Evolutionary conservation across 2,329 filamentous ascomycete genomes (phyloP).

Genomic region (Boeremia lycopersici): DNA sequence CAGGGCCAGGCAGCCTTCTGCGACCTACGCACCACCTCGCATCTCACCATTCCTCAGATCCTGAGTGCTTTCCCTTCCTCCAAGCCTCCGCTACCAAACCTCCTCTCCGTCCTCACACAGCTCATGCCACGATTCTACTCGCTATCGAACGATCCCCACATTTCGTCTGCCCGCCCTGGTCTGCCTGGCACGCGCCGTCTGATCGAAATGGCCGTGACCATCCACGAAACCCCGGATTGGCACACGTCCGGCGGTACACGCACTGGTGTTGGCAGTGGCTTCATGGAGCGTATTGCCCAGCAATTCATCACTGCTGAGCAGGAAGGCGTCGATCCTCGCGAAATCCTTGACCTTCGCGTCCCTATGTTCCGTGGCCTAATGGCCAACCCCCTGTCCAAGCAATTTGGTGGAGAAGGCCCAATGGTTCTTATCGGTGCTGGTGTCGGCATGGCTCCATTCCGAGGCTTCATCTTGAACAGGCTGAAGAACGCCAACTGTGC

Average conservation of each 20-base stretch:
- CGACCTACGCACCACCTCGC: conserved; percentile 83
- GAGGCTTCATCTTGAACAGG: conserved; percentile 93
- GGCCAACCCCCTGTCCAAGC: conserved; percentile 90
- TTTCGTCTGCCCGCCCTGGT: conserved; percentile 72
- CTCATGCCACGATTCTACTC: conserved; percentile 99
- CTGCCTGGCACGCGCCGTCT: conserved; percentile 72
- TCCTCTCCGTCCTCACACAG: conserved; percentile 80
- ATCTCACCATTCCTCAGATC: conserved; percentile 84
- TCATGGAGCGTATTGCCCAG: conserved; percentile 83
- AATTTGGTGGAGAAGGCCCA: conserved; percentile 91
- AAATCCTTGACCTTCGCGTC: conserved; percentile 69
- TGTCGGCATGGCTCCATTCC: conserved; percentile 95
- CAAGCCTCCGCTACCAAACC: conserved; percentile 80
- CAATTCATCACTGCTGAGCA: conserved; percentile 72
- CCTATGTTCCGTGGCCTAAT: conserved; percentile 99
- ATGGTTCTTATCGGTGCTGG: conserved; percentile 98
- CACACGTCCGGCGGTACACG: conserved; percentile 63
- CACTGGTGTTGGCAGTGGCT: conserved; percentile 89
- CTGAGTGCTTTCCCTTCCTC: conserved; percentile 90
- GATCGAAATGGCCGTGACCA: conserved; percentile 94
- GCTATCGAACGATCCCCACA: conserved; percentile 91
- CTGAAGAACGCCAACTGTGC: conserved; percentile 94
- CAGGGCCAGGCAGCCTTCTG: conserved; percentile 94
- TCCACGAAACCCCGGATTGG: conserved; percentile 88
- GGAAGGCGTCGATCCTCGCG: conserved; percentile 54